Evolutionary conservation across 768 basidiomycete species (phyloP).

Genomic region (Megacollybia marginata): DNA sequence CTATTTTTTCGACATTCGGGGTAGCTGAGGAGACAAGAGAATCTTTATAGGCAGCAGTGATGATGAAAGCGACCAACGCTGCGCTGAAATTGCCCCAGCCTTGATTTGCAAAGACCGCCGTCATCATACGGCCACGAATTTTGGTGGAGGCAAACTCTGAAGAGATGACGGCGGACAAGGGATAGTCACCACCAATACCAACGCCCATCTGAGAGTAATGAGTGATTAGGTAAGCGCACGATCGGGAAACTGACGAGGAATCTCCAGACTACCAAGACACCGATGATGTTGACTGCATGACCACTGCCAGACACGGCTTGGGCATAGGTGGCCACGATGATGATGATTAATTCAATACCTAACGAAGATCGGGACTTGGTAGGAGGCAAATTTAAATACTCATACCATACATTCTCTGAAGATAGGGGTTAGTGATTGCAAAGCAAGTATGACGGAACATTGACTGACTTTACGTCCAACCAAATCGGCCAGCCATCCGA

Average conservation of each 20-base stretch:
- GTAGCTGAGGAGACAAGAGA: constrained; percentile 34
- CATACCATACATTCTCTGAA: constrained; percentile 25
- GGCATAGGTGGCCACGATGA: constrained; percentile 72
- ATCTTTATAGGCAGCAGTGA: constrained; percentile 62
- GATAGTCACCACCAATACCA: constrained; percentile 89
- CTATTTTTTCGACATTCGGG: constrained; percentile 42
- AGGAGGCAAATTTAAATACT: too few relatives aligned
- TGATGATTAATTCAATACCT: constrained; percentile 72
- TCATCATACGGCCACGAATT: constrained; percentile 81
- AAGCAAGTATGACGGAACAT: background rate
- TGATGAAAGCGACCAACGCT: constrained; percentile 56
- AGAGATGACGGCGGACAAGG: constrained; percentile 77
- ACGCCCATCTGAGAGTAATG: constrained; percentile 50
- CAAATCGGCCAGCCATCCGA: constrained; percentile 75
- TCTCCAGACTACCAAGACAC: constrained; percentile 77
- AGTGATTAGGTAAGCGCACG: background rate
- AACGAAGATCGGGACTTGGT: too few relatives aligned
- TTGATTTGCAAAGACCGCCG: constrained; percentile 78
- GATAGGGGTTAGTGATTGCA: background rate
- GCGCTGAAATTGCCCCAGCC: constrained; percentile 83
- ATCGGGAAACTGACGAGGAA: constrained; percentile 44
- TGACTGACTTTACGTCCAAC: constrained; percentile 67
- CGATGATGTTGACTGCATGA: constrained; percentile 64
- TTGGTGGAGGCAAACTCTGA: constrained; percentile 81
- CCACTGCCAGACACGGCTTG: constrained; percentile 70